Base-by-base conservation (phyloP, 2,329 filamentous ascomycete genomes). In the Diplodia mutila region DNA sequence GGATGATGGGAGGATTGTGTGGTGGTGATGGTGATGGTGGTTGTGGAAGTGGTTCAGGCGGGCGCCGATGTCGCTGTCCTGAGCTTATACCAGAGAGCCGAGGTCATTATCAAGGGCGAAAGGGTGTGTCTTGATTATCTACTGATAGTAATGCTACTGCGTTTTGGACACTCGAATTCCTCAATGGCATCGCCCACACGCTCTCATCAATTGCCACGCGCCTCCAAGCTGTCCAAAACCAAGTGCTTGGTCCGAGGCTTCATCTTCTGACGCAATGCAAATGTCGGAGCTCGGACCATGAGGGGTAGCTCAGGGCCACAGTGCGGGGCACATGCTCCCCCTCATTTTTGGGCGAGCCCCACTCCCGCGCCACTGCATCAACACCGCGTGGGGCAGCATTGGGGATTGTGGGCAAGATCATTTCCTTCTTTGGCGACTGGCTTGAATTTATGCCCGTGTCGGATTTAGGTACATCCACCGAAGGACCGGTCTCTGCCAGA, bases 211-310 rank as follows among this genome's bases (percentile, higher is more conserved):
- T 18, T 5, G 3, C 16, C 39, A 16, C 5, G 16, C 18, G 16
- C 16, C 18, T 8, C 18, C 39, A n/a, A 8, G 39, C 39, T 42
- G 39, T n/a, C n/a, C n/a, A n/a, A n/a, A n/a, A n/a, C n/a, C n/a
- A n/a, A n/a, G n/a, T 42, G 16, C 16, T 23, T 21, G 9, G 25
- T 9, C 3, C 48, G 48, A n/a, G 27, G 32, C 0, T 53, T 29
- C 51, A 54, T n/a, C n/a, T n/a, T n/a, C n/a, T n/a, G n/a, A n/a
- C n/a, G n/a, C n/a, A n/a, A n/a, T n/a, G n/a, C n/a, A 42, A 21
- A 12, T 34, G 42, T 42, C 18, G 42, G 42, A 61, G 57, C 39
- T 61, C 16, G 57, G 46, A 25, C 57, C 57, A 61, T 51, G 57
- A 61, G 57, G 57, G 57, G 57, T 61, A 61, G 42, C 37, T 46